phyloP scores from a whole-genome alignment of 179 eudicot genomes.

The Camellia oleifera region DNA sequence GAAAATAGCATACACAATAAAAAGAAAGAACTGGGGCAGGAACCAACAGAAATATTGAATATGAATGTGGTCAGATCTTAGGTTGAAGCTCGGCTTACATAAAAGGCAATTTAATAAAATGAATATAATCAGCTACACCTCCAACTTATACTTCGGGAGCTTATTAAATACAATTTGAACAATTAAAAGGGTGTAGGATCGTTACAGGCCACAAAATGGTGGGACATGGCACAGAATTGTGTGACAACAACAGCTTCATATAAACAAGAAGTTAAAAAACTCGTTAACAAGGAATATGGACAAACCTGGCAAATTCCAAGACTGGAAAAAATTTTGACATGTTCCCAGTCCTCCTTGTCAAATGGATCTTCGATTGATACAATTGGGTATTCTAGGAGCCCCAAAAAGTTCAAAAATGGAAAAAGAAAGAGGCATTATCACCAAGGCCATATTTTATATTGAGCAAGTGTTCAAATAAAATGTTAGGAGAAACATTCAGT shows the following conservation, averaged over 20 bases:
- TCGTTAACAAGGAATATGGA: constrained; percentile 4
- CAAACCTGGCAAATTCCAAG: constrained; percentile 89
- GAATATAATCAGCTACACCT: constrained; percentile 3
- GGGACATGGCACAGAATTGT: neutral
- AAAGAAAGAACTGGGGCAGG: neutral
- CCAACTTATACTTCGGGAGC: neutral
- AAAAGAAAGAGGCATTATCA: neutral
- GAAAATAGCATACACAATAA: neutral
- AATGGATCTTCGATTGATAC: constrained; percentile 96
- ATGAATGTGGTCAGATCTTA: neutral
- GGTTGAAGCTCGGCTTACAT: neutral
- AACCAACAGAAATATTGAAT: neutral
- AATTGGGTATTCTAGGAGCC: constrained; percentile 71
- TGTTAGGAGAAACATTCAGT: neutral
- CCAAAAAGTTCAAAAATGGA: constrained; percentile 13
- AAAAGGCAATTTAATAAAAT: neutral
- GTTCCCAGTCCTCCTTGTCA: constrained; percentile 99
- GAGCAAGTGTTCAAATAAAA: neutral
- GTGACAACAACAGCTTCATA: neutral
- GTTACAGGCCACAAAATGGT: neutral
- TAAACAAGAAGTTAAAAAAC: neutral
- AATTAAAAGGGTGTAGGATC: neutral
- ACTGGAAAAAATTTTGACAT: constrained; percentile 57
- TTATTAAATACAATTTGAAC: constrained; percentile 2
- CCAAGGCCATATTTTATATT: neutral